phyloP scores from a whole-genome alignment of 2,329 filamentous ascomycete genomes.

The Nemania serpens region DNA sequence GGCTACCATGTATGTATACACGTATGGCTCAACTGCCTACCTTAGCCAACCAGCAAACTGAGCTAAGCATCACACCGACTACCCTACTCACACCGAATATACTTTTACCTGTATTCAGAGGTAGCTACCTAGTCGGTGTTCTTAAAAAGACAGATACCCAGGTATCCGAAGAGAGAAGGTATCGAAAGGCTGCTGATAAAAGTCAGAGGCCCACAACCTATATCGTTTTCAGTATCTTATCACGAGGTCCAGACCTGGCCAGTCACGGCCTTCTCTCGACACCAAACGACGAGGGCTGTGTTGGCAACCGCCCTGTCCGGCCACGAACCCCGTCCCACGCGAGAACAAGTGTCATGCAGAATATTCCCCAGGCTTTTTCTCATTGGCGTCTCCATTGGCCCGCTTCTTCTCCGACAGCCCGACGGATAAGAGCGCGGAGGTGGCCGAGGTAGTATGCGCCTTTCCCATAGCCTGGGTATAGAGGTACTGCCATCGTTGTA shows the following conservation, averaged over 20 bases:
- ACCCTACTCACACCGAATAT: not conserved
- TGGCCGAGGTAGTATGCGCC: not conserved
- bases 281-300: conserved; percentile 18
- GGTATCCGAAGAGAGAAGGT: not conserved
- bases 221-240: conserved; percentile 17
- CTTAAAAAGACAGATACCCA: not conserved
- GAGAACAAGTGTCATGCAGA: conserved; percentile 9
- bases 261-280: conserved; percentile 7
- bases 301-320: conserved; percentile 21
- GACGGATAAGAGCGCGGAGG: not conserved
- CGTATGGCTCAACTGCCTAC: not conserved
- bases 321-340: conserved; percentile 12
- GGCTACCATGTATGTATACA: not conserved
- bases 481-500: not conserved
- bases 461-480: not conserved
- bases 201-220: conserved; percentile 10
- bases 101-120: not conserved
- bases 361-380: not conserved
- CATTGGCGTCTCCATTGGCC: conserved; percentile 3
- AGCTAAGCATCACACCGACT: conserved; percentile 20
- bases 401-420: conserved; percentile 1
- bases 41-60: not conserved
- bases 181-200: not conserved
- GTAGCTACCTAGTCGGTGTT: not conserved
- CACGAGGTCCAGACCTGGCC: conserved; percentile 18